These are phyloP conservation scores for Pseudogymnoascus sp. DNA, from an alignment of 2,329 filamentous ascomycete species.

Conservation along the genomic window DNA sequence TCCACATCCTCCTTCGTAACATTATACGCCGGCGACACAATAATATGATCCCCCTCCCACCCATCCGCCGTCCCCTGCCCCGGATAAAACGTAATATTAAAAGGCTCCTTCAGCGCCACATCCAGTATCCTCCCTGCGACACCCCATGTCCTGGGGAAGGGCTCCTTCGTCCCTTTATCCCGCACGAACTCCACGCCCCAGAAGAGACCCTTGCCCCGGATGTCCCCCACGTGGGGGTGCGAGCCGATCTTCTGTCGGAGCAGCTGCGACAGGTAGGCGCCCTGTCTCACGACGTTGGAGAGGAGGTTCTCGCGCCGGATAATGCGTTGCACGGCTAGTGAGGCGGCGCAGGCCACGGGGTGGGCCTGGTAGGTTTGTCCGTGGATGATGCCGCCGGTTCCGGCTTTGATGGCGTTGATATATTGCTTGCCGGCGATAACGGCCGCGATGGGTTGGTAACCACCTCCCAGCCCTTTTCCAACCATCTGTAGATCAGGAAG, in stretches of 20 bases:
- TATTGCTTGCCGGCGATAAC: slow-evolving; percentile 48
- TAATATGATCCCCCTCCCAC: slow-evolving; percentile 50
- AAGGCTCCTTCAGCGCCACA: slow-evolving; percentile 30
- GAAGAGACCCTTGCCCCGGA: slow-evolving; percentile 53
- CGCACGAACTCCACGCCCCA: slow-evolving; percentile 49
- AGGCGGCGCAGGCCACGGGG: slow-evolving; percentile 51
- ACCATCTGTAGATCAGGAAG: slow-evolving; percentile 58
- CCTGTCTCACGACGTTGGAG: slow-evolving; percentile 48
- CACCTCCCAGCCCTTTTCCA: slow-evolving; percentile 58
- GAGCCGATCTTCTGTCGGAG: slow-evolving; percentile 36
- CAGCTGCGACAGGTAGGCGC: slow-evolving; percentile 37
- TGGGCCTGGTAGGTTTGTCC: slow-evolving; percentile 55
- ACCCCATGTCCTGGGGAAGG: slow-evolving; percentile 36
- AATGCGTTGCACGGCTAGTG: slow-evolving; percentile 53
- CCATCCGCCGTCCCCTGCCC: slow-evolving; percentile 50
- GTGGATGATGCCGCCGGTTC: slow-evolving; percentile 24
- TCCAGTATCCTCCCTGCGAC: slow-evolving; percentile 44
- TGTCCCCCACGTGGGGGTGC: slow-evolving; percentile 48
- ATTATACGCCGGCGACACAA: slow-evolving; percentile 54
- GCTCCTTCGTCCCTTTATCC: slow-evolving; percentile 41
- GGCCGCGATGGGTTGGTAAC: slow-evolving; percentile 54
- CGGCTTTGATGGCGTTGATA: slow-evolving; percentile 30
- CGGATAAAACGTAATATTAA: slow-evolving; percentile 52
- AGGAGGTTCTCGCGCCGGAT: slow-evolving; percentile 50
- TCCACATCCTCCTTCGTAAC: slow-evolving; percentile 45